Evolutionary conservation across 352 stramenopile species (phyloP), one percentile per base, ranked within the genome.

Genomic region (Elongisporangium anandrum): DNA sequence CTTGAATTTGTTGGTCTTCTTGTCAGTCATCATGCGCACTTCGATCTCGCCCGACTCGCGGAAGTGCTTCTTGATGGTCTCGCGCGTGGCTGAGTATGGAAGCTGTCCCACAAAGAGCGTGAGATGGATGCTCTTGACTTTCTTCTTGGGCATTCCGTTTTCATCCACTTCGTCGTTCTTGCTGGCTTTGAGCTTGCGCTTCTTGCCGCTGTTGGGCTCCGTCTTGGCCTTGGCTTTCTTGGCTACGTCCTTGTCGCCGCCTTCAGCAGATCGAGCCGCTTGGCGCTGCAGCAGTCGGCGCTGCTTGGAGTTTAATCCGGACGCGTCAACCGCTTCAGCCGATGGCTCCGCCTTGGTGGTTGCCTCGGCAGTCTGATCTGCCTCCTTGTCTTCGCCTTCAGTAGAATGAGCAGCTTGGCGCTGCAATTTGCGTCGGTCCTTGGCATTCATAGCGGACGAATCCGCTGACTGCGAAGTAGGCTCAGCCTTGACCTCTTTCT

Each of bases 51-150:
- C 86, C 12, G 84, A 80, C 59, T 94, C 82, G 6, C 57, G 52
- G 55, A 94, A 94, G 56, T 95, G 86, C 58, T 81, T 74, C 21
- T 77, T 75, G 15, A 95, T 54, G 60, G 78, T 78, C 2, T 50
- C 60, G 60, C 89, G 79, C 0, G 86, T 95, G 49, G 84, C 84
- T 19, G 77, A 83, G 66, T 75, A 95, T 23, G 86, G 86, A 29
- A 95, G 61, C 60, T 95, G 86, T 0, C 86, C 86, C 49, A 95
- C 74, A 56, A 95, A 95, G 16, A 94, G 76, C 56, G 86, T 94
- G 63, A 95, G 68, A 59, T 95, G 84, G 72, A 94, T 94, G 62
- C 85, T 85, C 70, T 87, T 87, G 10, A 68, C 29, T 49, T 80
- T 79, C 59, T 85, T 88, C 41, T 51, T 55, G 16, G 66, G 53